Conservation (phyloP, 208 protist genomes). For the Angomonas deanei region DNA sequence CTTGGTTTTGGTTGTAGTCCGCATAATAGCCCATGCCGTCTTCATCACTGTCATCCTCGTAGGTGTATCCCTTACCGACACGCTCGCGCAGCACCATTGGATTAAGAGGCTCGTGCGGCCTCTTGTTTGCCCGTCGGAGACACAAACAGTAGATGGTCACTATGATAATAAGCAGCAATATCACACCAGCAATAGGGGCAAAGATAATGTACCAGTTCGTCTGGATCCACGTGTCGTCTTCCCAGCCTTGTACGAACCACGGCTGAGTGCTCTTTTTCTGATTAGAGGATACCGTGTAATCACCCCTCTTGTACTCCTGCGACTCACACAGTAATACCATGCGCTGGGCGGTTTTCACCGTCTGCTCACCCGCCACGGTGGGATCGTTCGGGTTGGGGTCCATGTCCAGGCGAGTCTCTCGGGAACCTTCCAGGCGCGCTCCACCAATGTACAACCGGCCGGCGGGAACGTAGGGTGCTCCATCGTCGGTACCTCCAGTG, state of each 20-base stretch:
- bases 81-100: constrained; percentile 50
- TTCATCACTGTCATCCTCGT: constrained; percentile 10
- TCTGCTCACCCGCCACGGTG: constrained; percentile 6
- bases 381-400: constrained; percentile 17
- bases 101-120: constrained; percentile 17
- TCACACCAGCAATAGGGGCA: constrained; percentile 16
- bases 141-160: constrained; percentile 42
- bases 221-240: constrained; percentile 50
- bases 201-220: constrained; percentile 51
- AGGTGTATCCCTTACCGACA: constrained; percentile 21
- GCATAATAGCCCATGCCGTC: background rate
- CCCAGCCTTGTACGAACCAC: constrained; percentile 30
- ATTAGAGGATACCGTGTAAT: background rate
- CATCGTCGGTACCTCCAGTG: constrained; percentile 1
- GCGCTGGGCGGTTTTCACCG: background rate
- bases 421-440: constrained; percentile 17
- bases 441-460: background rate
- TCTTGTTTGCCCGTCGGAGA: constrained; percentile 7
- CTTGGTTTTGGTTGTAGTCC: background rate
- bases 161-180: constrained; percentile 29
- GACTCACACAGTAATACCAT: constrained; percentile 12
- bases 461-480: constrained; percentile 12
- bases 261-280: constrained; percentile 18
- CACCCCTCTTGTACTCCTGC: constrained; percentile 14
- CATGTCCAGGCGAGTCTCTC: constrained; percentile 10